Evolutionary conservation across 495 filamentous ascomycete genomes (phyloP).

Genomic region (Talaromyces borbonicus): DNA sequence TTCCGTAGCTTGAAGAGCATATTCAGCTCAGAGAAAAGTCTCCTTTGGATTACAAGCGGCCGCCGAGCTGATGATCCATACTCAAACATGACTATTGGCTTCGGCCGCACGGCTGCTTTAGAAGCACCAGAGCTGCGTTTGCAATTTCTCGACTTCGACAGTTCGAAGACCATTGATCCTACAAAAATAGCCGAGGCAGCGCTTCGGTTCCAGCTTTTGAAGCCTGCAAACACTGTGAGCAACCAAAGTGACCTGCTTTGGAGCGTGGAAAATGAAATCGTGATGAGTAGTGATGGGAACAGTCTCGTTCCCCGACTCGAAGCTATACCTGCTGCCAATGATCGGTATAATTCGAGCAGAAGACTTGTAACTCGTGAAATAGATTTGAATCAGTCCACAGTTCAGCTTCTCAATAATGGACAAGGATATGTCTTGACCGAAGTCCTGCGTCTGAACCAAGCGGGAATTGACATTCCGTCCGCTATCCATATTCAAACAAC

Average conservation of each 20-base stretch:
- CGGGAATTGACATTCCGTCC: background rate
- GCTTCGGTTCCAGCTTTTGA: background rate
- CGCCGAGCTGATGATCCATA: slow-evolving; percentile 16
- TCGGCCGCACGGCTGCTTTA: slow-evolving; percentile 16
- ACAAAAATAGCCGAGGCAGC: background rate
- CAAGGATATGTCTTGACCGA: background rate
- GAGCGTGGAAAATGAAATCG: background rate
- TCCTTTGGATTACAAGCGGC: slow-evolving; percentile 30
- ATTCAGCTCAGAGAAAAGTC: slow-evolving; percentile 14
- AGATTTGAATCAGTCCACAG: background rate
- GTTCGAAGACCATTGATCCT: background rate
- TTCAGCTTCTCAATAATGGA: background rate
- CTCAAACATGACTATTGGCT: slow-evolving; percentile 23
- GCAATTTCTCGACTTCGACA: slow-evolving; percentile 18
- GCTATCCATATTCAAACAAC: background rate
- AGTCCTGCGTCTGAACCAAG: background rate
- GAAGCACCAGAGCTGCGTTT: slow-evolving; percentile 19
- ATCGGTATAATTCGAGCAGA: background rate
- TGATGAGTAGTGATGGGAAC: background rate
- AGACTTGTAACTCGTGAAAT: background rate
- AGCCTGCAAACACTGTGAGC: background rate
- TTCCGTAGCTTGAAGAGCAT: slow-evolving; percentile 14
- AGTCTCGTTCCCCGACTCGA: background rate
- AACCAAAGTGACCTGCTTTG: slow-evolving; percentile 14
- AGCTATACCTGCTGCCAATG: background rate